phyloP scores from a whole-genome alignment of 768 basidiomycete genomes.

The Xerocomus spinulosus region DNA sequence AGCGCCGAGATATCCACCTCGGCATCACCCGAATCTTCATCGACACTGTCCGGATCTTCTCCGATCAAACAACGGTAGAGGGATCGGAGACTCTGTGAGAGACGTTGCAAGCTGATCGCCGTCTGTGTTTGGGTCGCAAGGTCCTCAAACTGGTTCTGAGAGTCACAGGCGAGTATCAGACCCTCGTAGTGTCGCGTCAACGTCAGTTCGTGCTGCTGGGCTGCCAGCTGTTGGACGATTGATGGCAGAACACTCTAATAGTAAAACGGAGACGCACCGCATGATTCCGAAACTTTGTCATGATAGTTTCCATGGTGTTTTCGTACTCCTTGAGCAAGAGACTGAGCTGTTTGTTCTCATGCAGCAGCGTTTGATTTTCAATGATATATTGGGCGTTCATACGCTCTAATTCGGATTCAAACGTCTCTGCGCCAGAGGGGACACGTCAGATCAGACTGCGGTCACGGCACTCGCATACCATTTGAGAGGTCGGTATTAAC shows the following conservation, averaged over 20 bases:
- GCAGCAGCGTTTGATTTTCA: slow-evolving; percentile 87
- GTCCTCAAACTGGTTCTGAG: slow-evolving; percentile 50
- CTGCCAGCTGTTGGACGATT: slow-evolving; percentile 59
- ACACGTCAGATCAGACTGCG: slow-evolving; percentile 13
- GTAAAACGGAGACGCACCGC: slow-evolving; percentile 52
- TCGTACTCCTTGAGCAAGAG: slow-evolving; percentile 92
- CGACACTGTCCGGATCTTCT: slow-evolving; percentile 40
- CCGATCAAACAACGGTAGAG: slow-evolving; percentile 69
- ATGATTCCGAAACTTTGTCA: slow-evolving; percentile 92
- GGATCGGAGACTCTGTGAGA: slow-evolving; percentile 64
- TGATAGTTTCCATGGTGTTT: slow-evolving; percentile 89
- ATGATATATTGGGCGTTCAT: slow-evolving; percentile 85
- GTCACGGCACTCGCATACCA: slow-evolving; percentile 40
- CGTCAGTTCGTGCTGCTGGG: slow-evolving; percentile 84
- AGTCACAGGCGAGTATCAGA: slow-evolving; percentile 64
- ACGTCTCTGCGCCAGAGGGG: slow-evolving; percentile 56
- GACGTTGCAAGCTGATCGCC: slow-evolving; percentile 63
- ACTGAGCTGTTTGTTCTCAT: slow-evolving; percentile 95
- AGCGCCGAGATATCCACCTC: slow-evolving; percentile 40
- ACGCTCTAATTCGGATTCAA: slow-evolving; percentile 90
- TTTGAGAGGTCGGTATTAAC: slow-evolving; percentile 86
- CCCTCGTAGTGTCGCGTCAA: slow-evolving; percentile 87
- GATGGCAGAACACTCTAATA: not conserved
- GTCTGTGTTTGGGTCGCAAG: slow-evolving; percentile 56
- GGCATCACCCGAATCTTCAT: slow-evolving; percentile 29